Evolutionary conservation across 192 early-diverging fungal species (phyloP), one percentile per base, ranked within the genome.

Genomic region (Diversispora epigaea): DNA sequence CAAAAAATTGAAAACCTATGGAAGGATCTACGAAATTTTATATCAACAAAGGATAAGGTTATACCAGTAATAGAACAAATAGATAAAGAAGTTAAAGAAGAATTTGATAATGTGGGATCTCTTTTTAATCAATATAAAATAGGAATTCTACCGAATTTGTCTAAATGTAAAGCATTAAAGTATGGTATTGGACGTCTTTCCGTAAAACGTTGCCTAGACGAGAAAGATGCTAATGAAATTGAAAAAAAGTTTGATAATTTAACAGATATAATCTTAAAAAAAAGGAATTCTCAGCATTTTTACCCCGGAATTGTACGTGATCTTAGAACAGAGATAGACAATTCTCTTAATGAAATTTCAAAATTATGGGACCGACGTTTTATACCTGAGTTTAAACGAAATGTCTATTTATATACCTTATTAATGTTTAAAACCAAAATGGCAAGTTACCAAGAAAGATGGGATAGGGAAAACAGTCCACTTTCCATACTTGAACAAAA

Each of bases 401-500:
- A 55, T 45, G 40, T 11, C 22, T 25, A 76, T 9, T 40, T 76
- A 19, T 68, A 68, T 52, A 47, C 39, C 1, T 45, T 76, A 39
- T 21, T 41, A 22, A 54, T 9, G 12, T 76, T 76, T 65, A 66
- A 55, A 40, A 7, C n/a, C 22, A 57, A 67, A 65, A 54, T 76
- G 63, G 25, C 14, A 40, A 22, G 14, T 7, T 21, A 4, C 1
- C 74, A 76, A 68, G 32, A 67, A 6, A 22, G 39, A 40, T 76
- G 63, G 74, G 47, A 76, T n/a, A 39, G 40, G 4, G 40, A 76
- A 50, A 44, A 76, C 4, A 67, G 8, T 17, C 74, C 63, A 4
- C 39, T 76, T 67, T 21, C 4, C 4, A 76, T 76, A 25, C 64
- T 76, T 67, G 21, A 52, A 15, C 74, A 67, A 63, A 76, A 56